Percentiles rank a stretch among this genome's conserved stretches.
phyloP scores from a whole-genome alignment of 2,329 filamentous ascomycete species.

The Coniella vitis region DNA sequence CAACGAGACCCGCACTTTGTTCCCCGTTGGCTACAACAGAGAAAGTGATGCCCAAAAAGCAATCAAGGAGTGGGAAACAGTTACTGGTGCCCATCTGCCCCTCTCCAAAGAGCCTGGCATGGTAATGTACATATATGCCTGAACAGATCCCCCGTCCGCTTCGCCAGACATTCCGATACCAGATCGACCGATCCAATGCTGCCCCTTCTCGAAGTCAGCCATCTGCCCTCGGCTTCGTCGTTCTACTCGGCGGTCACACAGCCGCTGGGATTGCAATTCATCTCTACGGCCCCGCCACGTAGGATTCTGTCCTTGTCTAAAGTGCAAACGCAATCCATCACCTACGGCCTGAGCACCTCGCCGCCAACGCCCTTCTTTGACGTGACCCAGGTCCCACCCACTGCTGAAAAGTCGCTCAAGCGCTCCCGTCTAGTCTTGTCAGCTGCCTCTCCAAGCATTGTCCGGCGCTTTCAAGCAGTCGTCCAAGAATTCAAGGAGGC shows the following conservation, averaged over 20 bases:
- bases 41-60: too few species aligned
- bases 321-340: constrained; percentile 28
- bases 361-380: constrained; percentile 35
- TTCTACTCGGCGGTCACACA: constrained; percentile 78
- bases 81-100: too few species aligned
- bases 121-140: too few species aligned
- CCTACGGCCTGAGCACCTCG: constrained; percentile 32
- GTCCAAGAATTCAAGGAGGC: constrained; percentile 42
- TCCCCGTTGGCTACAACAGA: too few species aligned
- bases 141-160: too few species aligned
- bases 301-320: constrained; percentile 9
- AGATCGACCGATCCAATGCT: constrained; percentile 29
- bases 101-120: too few species aligned
- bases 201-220: constrained; percentile 59
- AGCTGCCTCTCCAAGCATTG: constrained; percentile 57
- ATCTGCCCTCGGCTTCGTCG: constrained; percentile 71
- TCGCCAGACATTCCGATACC: constrained; percentile 8
- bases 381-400: constrained; percentile 34
- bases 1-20: too few species aligned
- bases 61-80: too few species aligned
- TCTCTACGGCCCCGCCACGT: constrained; percentile 31
- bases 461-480: constrained; percentile 64
- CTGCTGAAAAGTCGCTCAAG: constrained; percentile 32
- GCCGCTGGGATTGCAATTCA: constrained; percentile 68
- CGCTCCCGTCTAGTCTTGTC: constrained; percentile 56